Percentiles rank a stretch among this genome's conserved stretches.
Evolutionary conservation across 805 yeast species (phyloP).

Genomic region (Monosporozyma yasuniensis): DNA sequence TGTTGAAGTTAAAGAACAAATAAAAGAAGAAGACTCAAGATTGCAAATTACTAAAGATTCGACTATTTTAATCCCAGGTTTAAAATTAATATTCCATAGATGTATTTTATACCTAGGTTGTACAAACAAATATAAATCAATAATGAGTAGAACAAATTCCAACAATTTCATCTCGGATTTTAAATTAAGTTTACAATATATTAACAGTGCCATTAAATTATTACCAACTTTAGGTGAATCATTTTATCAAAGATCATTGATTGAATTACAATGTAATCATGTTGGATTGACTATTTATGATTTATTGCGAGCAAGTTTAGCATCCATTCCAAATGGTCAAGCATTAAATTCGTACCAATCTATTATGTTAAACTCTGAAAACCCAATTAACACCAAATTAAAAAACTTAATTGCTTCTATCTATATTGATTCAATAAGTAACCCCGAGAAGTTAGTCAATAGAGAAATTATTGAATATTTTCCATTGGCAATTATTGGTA

Average conservation of each 20-base stretch:
- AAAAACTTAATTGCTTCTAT: slow-evolving; percentile 11
- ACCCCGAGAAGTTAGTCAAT: slow-evolving; percentile 18
- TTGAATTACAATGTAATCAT: slow-evolving; percentile 21
- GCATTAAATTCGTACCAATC: slow-evolving; percentile 41
- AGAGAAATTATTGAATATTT: slow-evolving; percentile 28
- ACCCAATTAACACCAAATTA: slow-evolving; percentile 22
- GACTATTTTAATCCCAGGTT: not conserved
- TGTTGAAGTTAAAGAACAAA: not conserved
- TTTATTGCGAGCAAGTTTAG: slow-evolving; percentile 42
- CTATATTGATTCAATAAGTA: slow-evolving; percentile 17
- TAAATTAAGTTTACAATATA: slow-evolving; percentile 37
- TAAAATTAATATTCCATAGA: slow-evolving; percentile 12
- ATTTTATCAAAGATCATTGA: slow-evolving; percentile 27
- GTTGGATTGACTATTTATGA: slow-evolving; percentile 19
- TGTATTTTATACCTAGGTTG: slow-evolving; percentile 45
- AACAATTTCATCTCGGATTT: slow-evolving; percentile 34
- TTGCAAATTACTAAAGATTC: slow-evolving; percentile 9
- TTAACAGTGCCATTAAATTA: slow-evolving; percentile 45
- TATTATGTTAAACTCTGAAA: slow-evolving; percentile 31
- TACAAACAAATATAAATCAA: slow-evolving; percentile 46
- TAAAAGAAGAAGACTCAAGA: not conserved
- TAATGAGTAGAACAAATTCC: slow-evolving; percentile 36
- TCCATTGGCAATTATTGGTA: slow-evolving; percentile 24
- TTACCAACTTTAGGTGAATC: slow-evolving; percentile 62
- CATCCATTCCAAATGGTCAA: slow-evolving; percentile 41